A percentile compares a stretch with the other conserved stretches of the same genome.
These are phyloP conservation scores for Ophiostoma sp. DNA, from an alignment of 2,329 filamentous ascomycete species.

Conservation along the genomic window DNA sequence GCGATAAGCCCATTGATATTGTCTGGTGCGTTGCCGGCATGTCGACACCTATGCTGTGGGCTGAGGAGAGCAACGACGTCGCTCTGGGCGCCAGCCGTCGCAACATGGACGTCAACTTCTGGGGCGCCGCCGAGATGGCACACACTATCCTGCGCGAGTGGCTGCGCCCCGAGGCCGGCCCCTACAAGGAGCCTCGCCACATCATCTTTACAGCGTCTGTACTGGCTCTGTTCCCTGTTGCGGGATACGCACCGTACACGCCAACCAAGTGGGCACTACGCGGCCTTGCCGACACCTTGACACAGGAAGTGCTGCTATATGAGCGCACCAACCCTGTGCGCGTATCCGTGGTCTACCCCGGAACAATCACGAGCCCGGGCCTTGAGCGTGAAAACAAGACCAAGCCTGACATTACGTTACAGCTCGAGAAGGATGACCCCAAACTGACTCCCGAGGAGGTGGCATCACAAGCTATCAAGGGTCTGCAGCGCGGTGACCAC, in stretches of 20 bases:
- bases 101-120: slow-evolving; percentile 94
- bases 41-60: slow-evolving; percentile 67
- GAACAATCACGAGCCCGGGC: slow-evolving; percentile 73
- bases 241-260: slow-evolving; percentile 78
- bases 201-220: slow-evolving; percentile 82
- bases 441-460: slow-evolving; percentile 73
- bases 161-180: slow-evolving; percentile 51
- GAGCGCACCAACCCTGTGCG: slow-evolving; percentile 60
- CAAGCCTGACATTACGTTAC: slow-evolving; percentile 74
- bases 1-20: slow-evolving; percentile 66
- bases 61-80: slow-evolving; percentile 57
- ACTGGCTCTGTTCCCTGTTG: slow-evolving; percentile 66
- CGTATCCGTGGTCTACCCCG: slow-evolving; percentile 77
- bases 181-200: slow-evolving; percentile 57
- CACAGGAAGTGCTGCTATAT: slow-evolving; percentile 81
- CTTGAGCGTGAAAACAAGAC: slow-evolving; percentile 67
- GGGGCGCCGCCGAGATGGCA: slow-evolving; percentile 77
- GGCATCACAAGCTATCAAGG: slow-evolving; percentile 61
- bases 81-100: slow-evolving; percentile 59
- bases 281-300: slow-evolving; percentile 73
- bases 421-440: slow-evolving; percentile 77
- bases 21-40: slow-evolving; percentile 87
- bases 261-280: slow-evolving; percentile 82
- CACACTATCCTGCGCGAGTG: slow-evolving; percentile 72
- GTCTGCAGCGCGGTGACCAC: slow-evolving; percentile 75